phyloP scores from a whole-genome alignment of 2,329 filamentous ascomycete species.

The Ceratocystis lukuohia region DNA sequence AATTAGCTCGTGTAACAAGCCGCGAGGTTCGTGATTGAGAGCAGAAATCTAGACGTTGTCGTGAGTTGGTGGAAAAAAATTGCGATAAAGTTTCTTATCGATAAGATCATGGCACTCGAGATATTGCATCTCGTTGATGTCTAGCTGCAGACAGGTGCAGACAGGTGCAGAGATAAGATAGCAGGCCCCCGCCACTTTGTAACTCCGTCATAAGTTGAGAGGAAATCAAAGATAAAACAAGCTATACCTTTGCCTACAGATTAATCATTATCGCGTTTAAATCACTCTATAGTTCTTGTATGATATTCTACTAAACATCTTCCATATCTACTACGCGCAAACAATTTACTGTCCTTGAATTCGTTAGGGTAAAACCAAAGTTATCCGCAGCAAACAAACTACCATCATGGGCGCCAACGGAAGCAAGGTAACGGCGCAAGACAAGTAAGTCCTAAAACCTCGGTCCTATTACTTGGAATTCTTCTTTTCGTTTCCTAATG shows the following conservation, averaged over 20 bases:
- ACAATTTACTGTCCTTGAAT: background rate
- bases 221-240: background rate
- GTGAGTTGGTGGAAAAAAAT: slow-evolving; percentile 9
- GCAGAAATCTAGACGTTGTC: background rate
- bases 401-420: slow-evolving; percentile 39
- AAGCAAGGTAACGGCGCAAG: slow-evolving; percentile 56
- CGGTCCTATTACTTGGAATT: background rate
- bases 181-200: slow-evolving; percentile 9
- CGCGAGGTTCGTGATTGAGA: background rate
- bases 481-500: no score
- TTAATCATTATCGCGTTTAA: background rate
- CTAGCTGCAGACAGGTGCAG: background rate
- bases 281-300: background rate
- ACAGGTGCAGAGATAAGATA: slow-evolving; percentile 6
- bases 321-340: background rate
- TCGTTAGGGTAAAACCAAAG: background rate
- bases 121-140: background rate
- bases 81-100: slow-evolving; percentile 13
- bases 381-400: background rate
- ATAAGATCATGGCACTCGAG: slow-evolving; percentile 8
- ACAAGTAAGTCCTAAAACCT: slow-evolving; percentile 50
- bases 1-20: background rate
- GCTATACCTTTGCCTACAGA: background rate
- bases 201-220: slow-evolving; percentile 2
- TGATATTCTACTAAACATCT: background rate